These are phyloP conservation scores for Immersiella caudata DNA, from an alignment of 495 filamentous ascomycete genomes.

Conservation along the genomic window DNA sequence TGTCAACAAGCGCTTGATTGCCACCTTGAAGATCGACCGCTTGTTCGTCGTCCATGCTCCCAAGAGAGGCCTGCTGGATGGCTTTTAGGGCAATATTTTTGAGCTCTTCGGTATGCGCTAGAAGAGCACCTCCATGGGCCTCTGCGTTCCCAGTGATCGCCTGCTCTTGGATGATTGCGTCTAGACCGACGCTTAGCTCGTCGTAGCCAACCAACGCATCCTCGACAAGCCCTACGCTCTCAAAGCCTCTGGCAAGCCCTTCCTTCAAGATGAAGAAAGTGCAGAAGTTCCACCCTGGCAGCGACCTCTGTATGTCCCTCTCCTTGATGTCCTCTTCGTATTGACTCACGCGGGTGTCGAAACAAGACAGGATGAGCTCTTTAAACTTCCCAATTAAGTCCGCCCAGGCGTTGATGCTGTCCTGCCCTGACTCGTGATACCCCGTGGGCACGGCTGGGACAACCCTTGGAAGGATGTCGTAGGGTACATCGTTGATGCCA, in stretches of 20 bases:
- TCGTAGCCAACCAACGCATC: slow-evolving; percentile 93
- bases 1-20: slow-evolving; percentile 33
- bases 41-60: slow-evolving; percentile 44
- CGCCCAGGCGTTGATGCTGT: slow-evolving; percentile 72
- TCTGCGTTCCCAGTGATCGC: slow-evolving; percentile 53
- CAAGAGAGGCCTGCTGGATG: slow-evolving; percentile 35
- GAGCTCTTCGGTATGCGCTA: slow-evolving; percentile 71
- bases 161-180: slow-evolving; percentile 79
- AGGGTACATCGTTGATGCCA: slow-evolving; percentile 62
- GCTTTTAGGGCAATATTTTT: slow-evolving; percentile 59
- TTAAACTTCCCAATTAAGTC: slow-evolving; percentile 89
- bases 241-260: slow-evolving; percentile 88
- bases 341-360: slow-evolving; percentile 86
- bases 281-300: slow-evolving; percentile 99
- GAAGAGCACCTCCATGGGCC: slow-evolving; percentile 66
- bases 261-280: slow-evolving; percentile 98
- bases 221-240: slow-evolving; percentile 93
- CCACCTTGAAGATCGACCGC: slow-evolving; percentile 51
- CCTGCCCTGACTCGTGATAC: slow-evolving; percentile 65
- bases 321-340: slow-evolving; percentile 98
- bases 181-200: slow-evolving; percentile 83
- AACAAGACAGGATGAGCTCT: slow-evolving; percentile 81
- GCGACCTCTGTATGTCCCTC: slow-evolving; percentile 80
- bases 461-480: slow-evolving; percentile 57
- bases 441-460: slow-evolving; percentile 60